These are phyloP conservation scores for Candida argentea DNA, from an alignment of 805 yeast genomes.

Conservation along the genomic window DNA sequence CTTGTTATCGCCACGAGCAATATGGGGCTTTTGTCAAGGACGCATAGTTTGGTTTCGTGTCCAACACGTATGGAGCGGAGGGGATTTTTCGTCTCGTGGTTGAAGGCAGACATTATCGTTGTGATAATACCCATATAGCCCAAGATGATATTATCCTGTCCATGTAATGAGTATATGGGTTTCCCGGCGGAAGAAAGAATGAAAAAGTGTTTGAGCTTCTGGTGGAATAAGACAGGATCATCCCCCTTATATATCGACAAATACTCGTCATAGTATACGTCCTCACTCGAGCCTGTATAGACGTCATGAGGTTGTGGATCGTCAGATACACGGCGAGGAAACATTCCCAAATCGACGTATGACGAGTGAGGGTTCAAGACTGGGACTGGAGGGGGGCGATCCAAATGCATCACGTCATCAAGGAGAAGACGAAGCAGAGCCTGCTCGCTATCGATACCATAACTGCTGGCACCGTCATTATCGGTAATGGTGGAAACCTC, in stretches of 20 bases:
- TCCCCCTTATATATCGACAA: slow-evolving; percentile 10
- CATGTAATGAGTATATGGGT: slow-evolving; percentile 74
- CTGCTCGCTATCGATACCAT: too few species aligned
- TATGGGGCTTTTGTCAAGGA: slow-evolving; percentile 58
- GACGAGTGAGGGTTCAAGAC: too few species aligned
- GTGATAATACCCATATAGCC: slow-evolving; percentile 75
- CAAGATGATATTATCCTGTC: slow-evolving; percentile 54
- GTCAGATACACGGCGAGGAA: too few species aligned
- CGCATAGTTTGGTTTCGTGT: slow-evolving; percentile 40
- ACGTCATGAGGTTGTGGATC: too few species aligned
- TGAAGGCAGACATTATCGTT: slow-evolving; percentile 65
- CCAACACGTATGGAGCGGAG: slow-evolving; percentile 45
- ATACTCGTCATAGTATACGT: slow-evolving; percentile 9
- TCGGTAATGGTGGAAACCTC: too few species aligned
- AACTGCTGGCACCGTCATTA: too few species aligned
- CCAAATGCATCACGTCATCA: too few species aligned
- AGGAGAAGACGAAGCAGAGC: too few species aligned
- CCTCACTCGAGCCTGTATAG: slow-evolving; percentile 1
- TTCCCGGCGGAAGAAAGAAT: slow-evolving; percentile 80
- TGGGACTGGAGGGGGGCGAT: too few species aligned
- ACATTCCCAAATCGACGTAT: too few species aligned
- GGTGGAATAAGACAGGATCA: slow-evolving; percentile 11
- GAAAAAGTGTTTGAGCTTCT: slow-evolving; percentile 57
- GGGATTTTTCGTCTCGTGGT: slow-evolving; percentile 28
- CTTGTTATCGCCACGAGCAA: slow-evolving; percentile 61